phyloP scores from a whole-genome alignment of 768 basidiomycete genomes.

The Naematelia aurantialba region DNA sequence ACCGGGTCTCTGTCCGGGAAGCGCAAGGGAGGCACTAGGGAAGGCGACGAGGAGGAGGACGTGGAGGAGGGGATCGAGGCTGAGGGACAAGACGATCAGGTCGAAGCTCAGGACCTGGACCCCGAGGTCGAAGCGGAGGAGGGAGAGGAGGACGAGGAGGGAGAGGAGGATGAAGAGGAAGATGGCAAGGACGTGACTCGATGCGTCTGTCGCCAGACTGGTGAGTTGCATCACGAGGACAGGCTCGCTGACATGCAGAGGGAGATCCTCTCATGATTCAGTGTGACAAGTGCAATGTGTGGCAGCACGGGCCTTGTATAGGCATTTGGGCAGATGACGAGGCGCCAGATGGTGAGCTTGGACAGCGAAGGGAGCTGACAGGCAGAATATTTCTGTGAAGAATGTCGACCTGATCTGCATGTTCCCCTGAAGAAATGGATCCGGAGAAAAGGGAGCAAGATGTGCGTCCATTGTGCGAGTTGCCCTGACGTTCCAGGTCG shows the following conservation, averaged over 20 bases:
- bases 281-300: slow-evolving; percentile 93
- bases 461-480: slow-evolving; percentile 56
- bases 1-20: slow-evolving; percentile 8
- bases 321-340: slow-evolving; percentile 63
- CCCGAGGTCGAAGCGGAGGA: slow-evolving; percentile 10
- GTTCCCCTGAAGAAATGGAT: slow-evolving; percentile 57
- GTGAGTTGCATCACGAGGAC: slow-evolving; percentile 20
- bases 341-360: slow-evolving; percentile 48
- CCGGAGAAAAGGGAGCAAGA: slow-evolving; percentile 54
- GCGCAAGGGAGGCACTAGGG: background rate
- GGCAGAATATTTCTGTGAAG: slow-evolving; percentile 84
- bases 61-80: slow-evolving; percentile 9
- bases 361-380: slow-evolving; percentile 39
- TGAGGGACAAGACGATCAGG: slow-evolving; percentile 7
- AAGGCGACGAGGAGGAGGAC: slow-evolving; percentile 11
- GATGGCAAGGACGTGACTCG: slow-evolving; percentile 39
- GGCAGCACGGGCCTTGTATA: slow-evolving; percentile 98
- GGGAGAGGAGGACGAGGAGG: slow-evolving; percentile 2
- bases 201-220: slow-evolving; percentile 37
- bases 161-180: slow-evolving; percentile 17
- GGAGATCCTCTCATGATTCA: slow-evolving; percentile 92
- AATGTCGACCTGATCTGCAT: slow-evolving; percentile 83
- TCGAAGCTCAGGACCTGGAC: too few species aligned
- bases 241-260: slow-evolving; percentile 52
- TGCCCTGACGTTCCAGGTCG: slow-evolving; percentile 12